Base-by-base conservation (phyloP, 139 green algal species). In the Nannochloris sp. region DNA sequence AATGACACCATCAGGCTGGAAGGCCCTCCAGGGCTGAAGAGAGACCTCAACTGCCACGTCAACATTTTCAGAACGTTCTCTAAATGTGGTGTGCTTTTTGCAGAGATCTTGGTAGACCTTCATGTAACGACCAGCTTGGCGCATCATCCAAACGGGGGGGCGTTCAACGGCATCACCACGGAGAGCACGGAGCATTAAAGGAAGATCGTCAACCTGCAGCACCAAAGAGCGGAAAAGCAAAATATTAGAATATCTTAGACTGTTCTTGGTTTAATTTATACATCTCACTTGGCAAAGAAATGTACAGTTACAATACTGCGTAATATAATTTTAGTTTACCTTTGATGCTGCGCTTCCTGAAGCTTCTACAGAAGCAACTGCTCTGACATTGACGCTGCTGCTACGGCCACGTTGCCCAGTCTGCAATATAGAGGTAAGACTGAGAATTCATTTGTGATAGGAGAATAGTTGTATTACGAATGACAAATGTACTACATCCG, bases 111-210 rank as follows among this genome's bases (percentile, higher is more conserved):
- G 89, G 78, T 97, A 97, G 73, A 90, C 88, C 81, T 95, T 93
- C 89, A 94, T 92, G 83, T 96, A 96, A 8, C 91, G 83, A 6
- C 92, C 92, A 15, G 92, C 92, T 81, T 98, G 92, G 14, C 92
- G 84, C 92, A 98, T 98, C 91, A 97, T 97, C 92, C 92, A 98
- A 14, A 97, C 89, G 4, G 90, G 90, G 0, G 90, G 87, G 8
- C 90, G 78, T 60, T 93, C 80, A 7, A 97, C 87, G 14, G 61
- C 67, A 53, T 95, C 87, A 14, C 90, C 90, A 5, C 79, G 69
- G 48, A 95, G 71, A 5, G 89, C 90, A 2, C 89, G 76, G 60
- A 96, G 68, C 78, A 96, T 83, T 5, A 96, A 72, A 2, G 87
- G 84, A n/a, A n/a, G n/a, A n/a, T n/a, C n/a, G n/a, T n/a, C n/a